Conservation (phyloP, 1,139 yeast genomes). For the Pichia sp. region DNA sequence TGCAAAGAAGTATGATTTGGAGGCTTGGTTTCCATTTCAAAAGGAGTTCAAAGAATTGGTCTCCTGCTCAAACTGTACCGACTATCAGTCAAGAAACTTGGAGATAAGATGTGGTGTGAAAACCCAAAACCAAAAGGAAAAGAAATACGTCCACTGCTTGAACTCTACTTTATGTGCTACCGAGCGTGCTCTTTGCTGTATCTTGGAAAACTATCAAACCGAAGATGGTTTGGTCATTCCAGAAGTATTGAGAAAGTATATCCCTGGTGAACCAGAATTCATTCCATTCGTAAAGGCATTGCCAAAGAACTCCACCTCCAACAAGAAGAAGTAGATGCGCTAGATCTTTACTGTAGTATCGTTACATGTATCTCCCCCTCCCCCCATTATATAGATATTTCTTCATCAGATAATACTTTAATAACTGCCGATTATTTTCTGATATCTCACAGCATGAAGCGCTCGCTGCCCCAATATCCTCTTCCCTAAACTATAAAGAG, state of each 20-base stretch:
- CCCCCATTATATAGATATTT: not conserved
- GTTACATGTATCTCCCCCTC: not conserved
- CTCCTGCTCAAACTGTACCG: conserved; percentile 98
- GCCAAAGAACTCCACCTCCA: conserved; percentile 89
- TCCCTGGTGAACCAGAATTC: conserved; percentile 98
- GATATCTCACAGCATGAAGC: too few species aligned
- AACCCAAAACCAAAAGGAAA: conserved; percentile 90
- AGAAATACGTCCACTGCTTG: conserved; percentile 97
- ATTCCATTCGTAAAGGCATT: conserved; percentile 85
- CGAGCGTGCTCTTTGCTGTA: conserved; percentile 95
- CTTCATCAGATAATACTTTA: not conserved
- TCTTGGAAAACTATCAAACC: conserved; percentile 95
- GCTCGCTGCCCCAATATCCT: too few species aligned
- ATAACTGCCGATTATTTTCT: not conserved
- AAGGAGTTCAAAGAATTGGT: conserved; percentile 97
- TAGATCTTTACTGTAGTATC: not conserved
- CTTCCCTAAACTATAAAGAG: too few species aligned
- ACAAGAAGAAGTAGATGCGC: conserved; percentile 47
- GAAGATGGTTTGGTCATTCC: conserved; percentile 93
- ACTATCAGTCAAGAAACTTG: conserved; percentile 95
- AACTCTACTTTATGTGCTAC: conserved; percentile 97
- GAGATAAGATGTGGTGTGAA: conserved; percentile 98
- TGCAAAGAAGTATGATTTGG: conserved; percentile 96
- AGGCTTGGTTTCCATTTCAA: conserved; percentile 99
- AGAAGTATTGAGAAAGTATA: conserved; percentile 90